Percentiles rank a stretch among this genome's conserved stretches.
phyloP scores from a whole-genome alignment of 805 yeast species.

The Priceomyces fermenticarens region DNA sequence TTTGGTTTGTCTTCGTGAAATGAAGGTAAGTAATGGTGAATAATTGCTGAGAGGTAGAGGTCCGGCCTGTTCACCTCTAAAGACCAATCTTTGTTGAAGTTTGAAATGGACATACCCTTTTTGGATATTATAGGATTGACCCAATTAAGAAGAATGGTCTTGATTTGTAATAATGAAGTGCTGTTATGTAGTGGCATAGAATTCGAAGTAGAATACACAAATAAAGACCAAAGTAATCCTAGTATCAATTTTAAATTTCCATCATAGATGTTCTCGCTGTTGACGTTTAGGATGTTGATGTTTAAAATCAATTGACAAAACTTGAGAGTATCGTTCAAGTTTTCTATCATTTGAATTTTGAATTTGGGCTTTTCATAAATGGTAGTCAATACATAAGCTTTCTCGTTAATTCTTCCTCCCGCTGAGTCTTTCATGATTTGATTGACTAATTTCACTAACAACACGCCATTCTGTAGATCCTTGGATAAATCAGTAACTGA shows the following conservation, averaged over 20 bases:
- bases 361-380: slow-evolving; percentile 36
- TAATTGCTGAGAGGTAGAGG: slow-evolving; percentile 41
- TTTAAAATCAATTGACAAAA: slow-evolving; percentile 38
- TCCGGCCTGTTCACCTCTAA: slow-evolving; percentile 45
- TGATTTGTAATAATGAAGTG: slow-evolving; percentile 28
- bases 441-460: slow-evolving; percentile 35
- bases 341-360: slow-evolving; percentile 46
- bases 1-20: slow-evolving; percentile 22
- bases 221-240: slow-evolving; percentile 50
- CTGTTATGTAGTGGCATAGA: slow-evolving; percentile 19
- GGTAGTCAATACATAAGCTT: slow-evolving; percentile 26
- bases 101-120: slow-evolving; percentile 28
- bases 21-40: slow-evolving; percentile 21
- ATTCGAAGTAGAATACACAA: slow-evolving; percentile 37
- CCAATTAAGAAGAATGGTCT: slow-evolving; percentile 45
- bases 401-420: slow-evolving; percentile 12
- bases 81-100: slow-evolving; percentile 58
- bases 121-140: slow-evolving; percentile 35
- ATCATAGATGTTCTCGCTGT: slow-evolving; percentile 48
- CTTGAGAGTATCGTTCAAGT: slow-evolving; percentile 40
- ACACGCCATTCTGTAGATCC: slow-evolving; percentile 42
- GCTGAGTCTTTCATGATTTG: slow-evolving; percentile 22
- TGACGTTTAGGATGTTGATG: slow-evolving; percentile 41
- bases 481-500: slow-evolving; percentile 15
- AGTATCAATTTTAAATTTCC: slow-evolving; percentile 46